Percentiles rank a stretch among this genome's conserved stretches.
These are phyloP conservation scores for Neofusicoccum parvum DNA, from an alignment of 2,329 filamentous ascomycete genomes.

Conservation along the genomic window DNA sequence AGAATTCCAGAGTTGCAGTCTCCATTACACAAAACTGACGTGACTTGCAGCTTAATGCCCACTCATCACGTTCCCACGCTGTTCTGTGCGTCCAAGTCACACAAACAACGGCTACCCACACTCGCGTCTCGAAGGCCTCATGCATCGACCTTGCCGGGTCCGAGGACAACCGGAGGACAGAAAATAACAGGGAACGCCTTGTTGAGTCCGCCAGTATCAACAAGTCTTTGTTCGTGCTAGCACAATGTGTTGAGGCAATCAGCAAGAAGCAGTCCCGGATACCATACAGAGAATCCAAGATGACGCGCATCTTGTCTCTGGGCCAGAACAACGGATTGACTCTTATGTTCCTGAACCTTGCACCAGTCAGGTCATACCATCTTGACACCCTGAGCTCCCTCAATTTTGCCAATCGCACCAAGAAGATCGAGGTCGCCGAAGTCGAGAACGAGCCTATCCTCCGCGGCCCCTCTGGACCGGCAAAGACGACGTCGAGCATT, in stretches of 20 bases:
- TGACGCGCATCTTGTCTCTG: conserved; percentile 90
- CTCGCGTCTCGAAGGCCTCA: conserved; percentile 77
- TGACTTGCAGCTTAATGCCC: conserved; percentile 69
- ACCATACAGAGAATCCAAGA: conserved; percentile 93
- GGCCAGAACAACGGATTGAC: conserved; percentile 95
- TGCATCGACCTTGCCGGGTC: conserved; percentile 95
- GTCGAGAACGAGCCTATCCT: conserved; percentile 89
- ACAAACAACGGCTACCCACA: conserved; percentile 68
- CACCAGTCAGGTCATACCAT: conserved; percentile 89
- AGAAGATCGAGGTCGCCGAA: conserved; percentile 93
- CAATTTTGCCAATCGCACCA: conserved; percentile 92
- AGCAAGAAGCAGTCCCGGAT: conserved; percentile 74
- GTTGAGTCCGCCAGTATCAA: conserved; percentile 98
- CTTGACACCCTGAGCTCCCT: conserved; percentile 90
- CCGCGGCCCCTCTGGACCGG: conserved; percentile 29
- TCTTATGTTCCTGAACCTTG: conserved; percentile 94
- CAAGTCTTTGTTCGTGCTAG: conserved; percentile 92
- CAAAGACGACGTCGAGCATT: conserved; percentile 37
- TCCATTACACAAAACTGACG: background rate
- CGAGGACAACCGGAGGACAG: conserved; percentile 91
- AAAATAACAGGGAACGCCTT: conserved; percentile 88
- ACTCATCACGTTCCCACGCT: conserved; percentile 87
- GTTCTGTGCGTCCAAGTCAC: conserved; percentile 88
- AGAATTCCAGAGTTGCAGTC: background rate
- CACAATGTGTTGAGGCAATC: conserved; percentile 94